Evolutionary conservation across 2,329 filamentous ascomycete species (phyloP), one percentile per base, ranked within the genome.

Genomic region (Magnaporthales sp.): DNA sequence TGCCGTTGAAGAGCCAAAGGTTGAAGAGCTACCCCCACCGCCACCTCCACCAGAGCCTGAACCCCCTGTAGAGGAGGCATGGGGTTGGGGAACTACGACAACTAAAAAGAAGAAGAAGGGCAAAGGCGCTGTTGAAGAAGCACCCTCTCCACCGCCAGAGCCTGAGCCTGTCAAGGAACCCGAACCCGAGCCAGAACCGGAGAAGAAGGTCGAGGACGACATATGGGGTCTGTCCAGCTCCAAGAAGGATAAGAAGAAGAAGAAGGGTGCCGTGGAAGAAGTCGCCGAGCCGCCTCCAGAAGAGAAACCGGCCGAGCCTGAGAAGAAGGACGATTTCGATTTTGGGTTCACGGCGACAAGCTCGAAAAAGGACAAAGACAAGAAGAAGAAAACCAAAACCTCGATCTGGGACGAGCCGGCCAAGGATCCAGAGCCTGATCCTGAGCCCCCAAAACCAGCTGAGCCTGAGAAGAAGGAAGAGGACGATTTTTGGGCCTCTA

Each of bases 241-340:
- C 68, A 80, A 78, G 69, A 80, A 80, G 70, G 80, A 78, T 65
- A 79, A 80, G 71, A 80, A 80, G 68, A 75, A 75, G 70, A 71
- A 73, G 68, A 73, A 75, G 63, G 70, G 75, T 75, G 74, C 77
- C 68, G 9, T 51, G 15, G 24, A 65, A 46, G 73, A 80, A 70
- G 30, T 22, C 29, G 31, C 67, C n/a, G 66, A 66, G 30, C 67
- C 67, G 9, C 63, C 54, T 19, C 62, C 58, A 3, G 67, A 71
- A 26, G 66, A 67, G 2, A 64, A 67, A 26, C 56, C 63, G 7
- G 38, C 38, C 38, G 38, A 46, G 3, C 15, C 19, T 4, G 38
- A 46, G 8, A 46, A 46, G 38, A 46, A 46, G 38, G 38, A 46
- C 38, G 38, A 46, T 46, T 46, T 46, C 38, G 38, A 46, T n/a